Conservation (phyloP, 2,329 filamentous ascomycete genomes). For the Gremmenia infestans region DNA sequence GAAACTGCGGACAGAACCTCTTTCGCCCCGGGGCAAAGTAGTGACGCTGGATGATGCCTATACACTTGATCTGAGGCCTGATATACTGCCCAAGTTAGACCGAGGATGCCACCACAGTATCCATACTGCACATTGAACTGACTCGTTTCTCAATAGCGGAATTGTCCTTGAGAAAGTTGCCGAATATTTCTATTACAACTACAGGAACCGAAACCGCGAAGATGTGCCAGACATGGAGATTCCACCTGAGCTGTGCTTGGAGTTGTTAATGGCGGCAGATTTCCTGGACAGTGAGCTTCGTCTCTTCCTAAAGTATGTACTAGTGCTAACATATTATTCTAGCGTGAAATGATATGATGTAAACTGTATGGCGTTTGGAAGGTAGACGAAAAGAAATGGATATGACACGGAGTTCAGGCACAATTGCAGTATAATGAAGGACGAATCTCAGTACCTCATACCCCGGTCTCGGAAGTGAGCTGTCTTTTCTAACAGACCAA, state of each 20-base stretch:
- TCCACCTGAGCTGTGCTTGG: constrained; percentile 71
- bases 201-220: constrained; percentile 63
- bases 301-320: background rate
- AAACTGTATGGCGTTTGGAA: background rate
- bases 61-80: constrained; percentile 62
- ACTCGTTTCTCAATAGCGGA: constrained; percentile 45
- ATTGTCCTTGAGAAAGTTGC: constrained; percentile 74
- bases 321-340: background rate
- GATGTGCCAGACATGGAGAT: constrained; percentile 79
- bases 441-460: background rate
- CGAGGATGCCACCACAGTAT: background rate
- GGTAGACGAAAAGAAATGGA: background rate
- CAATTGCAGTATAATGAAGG: background rate
- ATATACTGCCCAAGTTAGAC: constrained; percentile 6
- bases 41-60: constrained; percentile 35
- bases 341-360: background rate
- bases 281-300: constrained; percentile 57
- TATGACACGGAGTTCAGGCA: constrained; percentile 12
- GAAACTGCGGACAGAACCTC: constrained; percentile 30
- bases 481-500: background rate
- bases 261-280: constrained; percentile 72
- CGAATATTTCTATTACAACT: constrained; percentile 80
- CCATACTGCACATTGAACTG: background rate
- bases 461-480: background rate
- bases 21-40: constrained; percentile 18